phyloP scores from a whole-genome alignment of 2,329 filamentous ascomycete species.

The Neodidymelliopsis sp. region DNA sequence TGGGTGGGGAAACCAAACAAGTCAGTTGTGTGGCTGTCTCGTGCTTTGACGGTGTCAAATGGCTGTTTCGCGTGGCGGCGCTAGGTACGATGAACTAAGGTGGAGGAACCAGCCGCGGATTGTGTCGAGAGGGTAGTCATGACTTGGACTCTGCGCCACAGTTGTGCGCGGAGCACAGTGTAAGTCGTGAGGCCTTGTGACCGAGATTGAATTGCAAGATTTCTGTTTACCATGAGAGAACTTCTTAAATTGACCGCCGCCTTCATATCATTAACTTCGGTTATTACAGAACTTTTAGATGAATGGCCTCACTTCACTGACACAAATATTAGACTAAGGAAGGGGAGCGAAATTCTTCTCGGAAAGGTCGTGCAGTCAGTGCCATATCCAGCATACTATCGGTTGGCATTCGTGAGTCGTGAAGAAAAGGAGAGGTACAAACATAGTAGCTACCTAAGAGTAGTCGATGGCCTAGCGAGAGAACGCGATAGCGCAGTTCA shows the following conservation, averaged over 20 bases:
- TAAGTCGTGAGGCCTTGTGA: too few species aligned
- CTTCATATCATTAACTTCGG: too few species aligned
- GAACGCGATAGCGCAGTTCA: neutral
- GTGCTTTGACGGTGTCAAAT: constrained; percentile 13
- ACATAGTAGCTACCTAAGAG: constrained; percentile 3
- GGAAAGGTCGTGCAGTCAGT: neutral
- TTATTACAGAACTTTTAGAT: too few species aligned
- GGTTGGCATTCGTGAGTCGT: neutral
- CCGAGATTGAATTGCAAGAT: too few species aligned
- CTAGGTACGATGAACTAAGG: constrained; percentile 8
- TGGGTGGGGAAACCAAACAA: constrained; percentile 2
- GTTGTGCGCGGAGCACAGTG: too few species aligned
- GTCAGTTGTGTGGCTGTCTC: constrained; percentile 4
- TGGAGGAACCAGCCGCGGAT: neutral
- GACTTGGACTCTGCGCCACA: constrained; percentile 1
- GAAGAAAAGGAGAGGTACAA: neutral
- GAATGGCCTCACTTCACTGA: neutral
- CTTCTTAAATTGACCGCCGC: too few species aligned
- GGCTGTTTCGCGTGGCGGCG: constrained; percentile 14
- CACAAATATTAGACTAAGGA: neutral
- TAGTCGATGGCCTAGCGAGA: neutral
- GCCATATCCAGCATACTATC: constrained; percentile 1
- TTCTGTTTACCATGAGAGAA: too few species aligned
- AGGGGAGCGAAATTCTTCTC: neutral
- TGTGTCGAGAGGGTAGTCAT: neutral